A percentile compares a stretch with the other conserved stretches of the same genome.
Conservation (phyloP, 164 flowering plant species). For the Piper betle region DNA sequence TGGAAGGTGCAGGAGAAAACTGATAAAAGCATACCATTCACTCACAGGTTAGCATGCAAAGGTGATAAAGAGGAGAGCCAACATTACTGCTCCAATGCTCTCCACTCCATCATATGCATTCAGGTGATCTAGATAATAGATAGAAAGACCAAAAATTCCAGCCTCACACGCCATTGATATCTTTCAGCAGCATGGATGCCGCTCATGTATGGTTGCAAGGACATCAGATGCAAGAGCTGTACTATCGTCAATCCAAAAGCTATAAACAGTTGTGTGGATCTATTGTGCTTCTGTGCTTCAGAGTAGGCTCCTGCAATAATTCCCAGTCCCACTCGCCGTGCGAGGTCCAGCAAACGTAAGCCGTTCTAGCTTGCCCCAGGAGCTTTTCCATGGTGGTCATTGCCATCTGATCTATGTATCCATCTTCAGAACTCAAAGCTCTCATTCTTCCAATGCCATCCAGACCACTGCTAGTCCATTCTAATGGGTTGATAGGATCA, state of each 20-base stretch:
- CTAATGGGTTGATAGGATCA: conserved; percentile 21
- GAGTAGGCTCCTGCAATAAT: conserved; percentile 30
- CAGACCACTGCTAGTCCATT: conserved; percentile 27
- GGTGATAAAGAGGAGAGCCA: conserved; percentile 30
- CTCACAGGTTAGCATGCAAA: conserved; percentile 32
- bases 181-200: conserved; percentile 35
- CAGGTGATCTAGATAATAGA: conserved; percentile 6
- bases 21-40: conserved; percentile 46
- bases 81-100: conserved; percentile 26
- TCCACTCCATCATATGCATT: conserved; percentile 8
- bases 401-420: conserved; percentile 21
- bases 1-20: conserved; percentile 24
- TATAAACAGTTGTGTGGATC: conserved; percentile 16
- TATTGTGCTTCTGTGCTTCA: conserved; percentile 1
- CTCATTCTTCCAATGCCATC: conserved; percentile 42
- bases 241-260: conserved; percentile 31
- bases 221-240: conserved; percentile 30
- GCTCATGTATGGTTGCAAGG: conserved; percentile 38
- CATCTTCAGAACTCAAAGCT: conserved; percentile 25
- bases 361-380: conserved; percentile 36
- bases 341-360: conserved; percentile 40
- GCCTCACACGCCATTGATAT: conserved; percentile 40
- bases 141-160: conserved; percentile 30
- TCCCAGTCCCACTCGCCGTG: conserved; percentile 33
- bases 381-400: conserved; percentile 14